phyloP scores from a whole-genome alignment of 768 basidiomycete species.

The Asterophora lycoperdoides region DNA sequence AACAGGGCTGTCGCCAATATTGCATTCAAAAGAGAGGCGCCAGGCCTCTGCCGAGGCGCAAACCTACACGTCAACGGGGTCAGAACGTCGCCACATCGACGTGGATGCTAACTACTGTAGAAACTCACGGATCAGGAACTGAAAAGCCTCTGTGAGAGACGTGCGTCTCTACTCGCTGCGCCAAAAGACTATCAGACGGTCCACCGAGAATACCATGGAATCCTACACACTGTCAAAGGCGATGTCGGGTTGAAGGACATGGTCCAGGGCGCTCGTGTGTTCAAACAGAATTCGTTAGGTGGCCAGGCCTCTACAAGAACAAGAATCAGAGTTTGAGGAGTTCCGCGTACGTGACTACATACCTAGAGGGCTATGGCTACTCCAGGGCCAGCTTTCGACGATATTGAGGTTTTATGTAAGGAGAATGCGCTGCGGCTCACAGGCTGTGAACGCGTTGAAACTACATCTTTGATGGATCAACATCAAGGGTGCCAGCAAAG shows the following conservation, averaged over 20 bases:
- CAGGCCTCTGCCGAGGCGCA: slow-evolving; percentile 34
- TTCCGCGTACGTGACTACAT: too few relatives aligned
- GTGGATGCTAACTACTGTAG: background rate
- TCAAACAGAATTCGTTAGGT: too few relatives aligned
- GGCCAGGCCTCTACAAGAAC: too few relatives aligned
- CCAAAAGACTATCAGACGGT: background rate
- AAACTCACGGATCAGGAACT: slow-evolving; percentile 37
- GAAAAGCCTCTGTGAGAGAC: slow-evolving; percentile 31
- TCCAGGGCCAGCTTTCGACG: too few relatives aligned
- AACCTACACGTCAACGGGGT: slow-evolving; percentile 22
- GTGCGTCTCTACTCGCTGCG: slow-evolving; percentile 25
- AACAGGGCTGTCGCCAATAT: slow-evolving; percentile 43
- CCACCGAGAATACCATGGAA: background rate
- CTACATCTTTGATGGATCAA: too few relatives aligned
- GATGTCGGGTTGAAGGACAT: slow-evolving; percentile 1
- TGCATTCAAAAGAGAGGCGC: slow-evolving; percentile 36
- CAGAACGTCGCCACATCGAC: background rate
- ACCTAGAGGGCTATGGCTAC: too few relatives aligned
- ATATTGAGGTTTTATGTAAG: too few relatives aligned
- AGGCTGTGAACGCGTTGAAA: too few relatives aligned
- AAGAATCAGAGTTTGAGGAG: too few relatives aligned
- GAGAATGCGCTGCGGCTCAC: too few relatives aligned
- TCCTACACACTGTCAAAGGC: slow-evolving; percentile 7
- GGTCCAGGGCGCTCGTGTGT: too few relatives aligned
- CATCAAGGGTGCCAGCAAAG: too few relatives aligned